Base-by-base conservation (phyloP, 2,329 filamentous ascomycete genomes). In the Fusarium euwallaceae region DNA sequence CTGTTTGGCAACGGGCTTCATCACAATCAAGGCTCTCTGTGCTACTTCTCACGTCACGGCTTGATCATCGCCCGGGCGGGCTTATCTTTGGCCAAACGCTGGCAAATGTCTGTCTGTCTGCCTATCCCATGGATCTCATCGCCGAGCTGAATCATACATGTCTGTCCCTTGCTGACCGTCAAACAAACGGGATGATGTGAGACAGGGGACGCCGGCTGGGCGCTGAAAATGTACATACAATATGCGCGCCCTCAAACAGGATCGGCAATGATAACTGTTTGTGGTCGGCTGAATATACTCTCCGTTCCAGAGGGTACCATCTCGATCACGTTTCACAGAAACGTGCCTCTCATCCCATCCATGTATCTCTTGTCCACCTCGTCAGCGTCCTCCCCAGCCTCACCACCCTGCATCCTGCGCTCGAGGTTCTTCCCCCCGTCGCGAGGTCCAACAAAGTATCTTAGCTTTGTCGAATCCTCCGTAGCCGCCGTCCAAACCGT, bases 241-340 rank as follows among this genome's bases (percentile, higher is more conserved):
- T 43, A 37, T 69, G 51, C 27, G 36, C 36, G 22, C 36, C 36
- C 55, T 37, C 32, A 58, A 58, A 58, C 32, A 39, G 56, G 34
- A 60, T 60, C 56, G 36, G 34, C 56, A 39, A 27, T 45, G 20
- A 45, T 45, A 45, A 45, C 41, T 14, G 22, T 16, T 17, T 14
- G 51, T 55, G 51, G 27, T 9, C 51, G 51, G 51, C 51, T 55
- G 27, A 55, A 55, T 55, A 32, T 32, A 32, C 51, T 29, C 24
- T 55, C 51, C 51, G 27, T 34, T 29, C 51, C 17, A 53, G 48
- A 53, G 27, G 27, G 48, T 8, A 27, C 22, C 66, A 74, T 72
- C 69, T 75, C 72, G 61, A 74, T 74, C 58, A 59, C 16, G 61
- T 72, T 62, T 76, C 67, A 71, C 67, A 71, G 63, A 74, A 66